Evolutionary conservation across 768 basidiomycete species (phyloP).

Genomic region (Dioszegia hungarica): DNA sequence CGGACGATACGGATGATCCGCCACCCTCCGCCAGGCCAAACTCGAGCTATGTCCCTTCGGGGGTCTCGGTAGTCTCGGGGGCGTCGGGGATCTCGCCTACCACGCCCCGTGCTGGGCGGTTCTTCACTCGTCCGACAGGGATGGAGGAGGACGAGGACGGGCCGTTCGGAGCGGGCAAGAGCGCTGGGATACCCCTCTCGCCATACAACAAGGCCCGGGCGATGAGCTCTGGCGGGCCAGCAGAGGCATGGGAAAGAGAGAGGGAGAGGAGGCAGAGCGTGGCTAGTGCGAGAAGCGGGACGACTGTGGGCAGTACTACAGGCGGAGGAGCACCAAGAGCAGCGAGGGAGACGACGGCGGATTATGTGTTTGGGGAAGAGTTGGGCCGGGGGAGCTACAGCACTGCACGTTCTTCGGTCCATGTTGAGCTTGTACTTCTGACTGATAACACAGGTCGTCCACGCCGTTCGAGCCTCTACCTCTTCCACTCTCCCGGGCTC

Average conservation of each 20-base stretch:
- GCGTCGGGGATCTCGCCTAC: constrained; percentile 8
- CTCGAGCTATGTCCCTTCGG: not conserved
- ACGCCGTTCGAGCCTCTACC: constrained; percentile 13
- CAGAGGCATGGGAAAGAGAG: constrained; percentile 9
- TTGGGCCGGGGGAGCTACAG: constrained; percentile 49
- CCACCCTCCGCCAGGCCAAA: not conserved
- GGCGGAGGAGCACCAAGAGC: too few relatives aligned
- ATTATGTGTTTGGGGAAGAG: constrained; percentile 49
- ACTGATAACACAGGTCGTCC: constrained; percentile 20
- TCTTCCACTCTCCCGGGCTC: constrained; percentile 20
- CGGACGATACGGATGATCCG: not conserved
- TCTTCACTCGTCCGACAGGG: not conserved
- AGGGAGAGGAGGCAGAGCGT: constrained; percentile 36
- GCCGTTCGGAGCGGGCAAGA: not conserved
- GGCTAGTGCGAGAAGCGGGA: constrained; percentile 5
- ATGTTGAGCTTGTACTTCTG: not conserved
- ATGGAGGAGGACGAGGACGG: not conserved
- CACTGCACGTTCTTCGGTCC: constrained; percentile 30
- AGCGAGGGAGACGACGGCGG: constrained; percentile 26
- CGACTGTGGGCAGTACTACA: not conserved
- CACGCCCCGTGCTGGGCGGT: constrained; percentile 5
- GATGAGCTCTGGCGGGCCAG: constrained; percentile 13
- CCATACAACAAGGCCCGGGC: constrained; percentile 12
- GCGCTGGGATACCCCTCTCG: not conserved
- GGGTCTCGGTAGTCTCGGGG: too few relatives aligned